These are phyloP conservation scores for Ogataea methylovora DNA, from an alignment of 805 yeast genomes.

Conservation along the genomic window DNA sequence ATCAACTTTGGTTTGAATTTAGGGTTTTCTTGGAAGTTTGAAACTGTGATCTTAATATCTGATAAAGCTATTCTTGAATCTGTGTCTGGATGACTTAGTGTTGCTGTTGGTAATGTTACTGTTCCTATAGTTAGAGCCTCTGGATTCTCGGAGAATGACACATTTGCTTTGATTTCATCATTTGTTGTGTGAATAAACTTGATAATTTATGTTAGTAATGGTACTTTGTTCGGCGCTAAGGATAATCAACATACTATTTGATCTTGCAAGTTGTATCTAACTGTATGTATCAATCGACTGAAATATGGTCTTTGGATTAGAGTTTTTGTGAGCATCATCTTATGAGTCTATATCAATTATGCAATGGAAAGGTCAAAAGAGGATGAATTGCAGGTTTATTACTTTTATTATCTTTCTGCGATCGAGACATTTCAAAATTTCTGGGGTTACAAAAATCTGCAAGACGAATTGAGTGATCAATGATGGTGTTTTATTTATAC, in stretches of 20 bases:
- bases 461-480: too few relatives aligned
- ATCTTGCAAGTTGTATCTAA: constrained; percentile 7
- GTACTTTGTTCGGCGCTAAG: neutral
- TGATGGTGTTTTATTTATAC: too few relatives aligned
- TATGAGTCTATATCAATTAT: too few relatives aligned
- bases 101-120: constrained; percentile 2
- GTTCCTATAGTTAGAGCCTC: constrained; percentile 17
- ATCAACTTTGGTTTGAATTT: constrained; percentile 18
- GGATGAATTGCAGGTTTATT: too few relatives aligned
- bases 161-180: constrained; percentile 3
- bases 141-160: constrained; percentile 25
- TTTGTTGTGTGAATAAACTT: constrained; percentile 3
- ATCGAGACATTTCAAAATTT: too few relatives aligned
- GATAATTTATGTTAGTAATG: neutral
- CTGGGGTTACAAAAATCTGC: too few relatives aligned
- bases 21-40: constrained; percentile 19
- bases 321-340: neutral
- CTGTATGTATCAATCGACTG: constrained; percentile 1
- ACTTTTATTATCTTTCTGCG: too few relatives aligned
- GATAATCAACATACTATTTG: constrained; percentile 9
- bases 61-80: neutral
- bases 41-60: constrained; percentile 8
- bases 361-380: too few relatives aligned
- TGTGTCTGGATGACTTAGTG: neutral
- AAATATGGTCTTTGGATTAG: neutral